A percentile compares a stretch with the other conserved stretches of the same genome.
These are phyloP conservation scores for Debaryomycetaceae sp. DNA, from an alignment of 1,139 yeast genomes.

Conservation along the genomic window DNA sequence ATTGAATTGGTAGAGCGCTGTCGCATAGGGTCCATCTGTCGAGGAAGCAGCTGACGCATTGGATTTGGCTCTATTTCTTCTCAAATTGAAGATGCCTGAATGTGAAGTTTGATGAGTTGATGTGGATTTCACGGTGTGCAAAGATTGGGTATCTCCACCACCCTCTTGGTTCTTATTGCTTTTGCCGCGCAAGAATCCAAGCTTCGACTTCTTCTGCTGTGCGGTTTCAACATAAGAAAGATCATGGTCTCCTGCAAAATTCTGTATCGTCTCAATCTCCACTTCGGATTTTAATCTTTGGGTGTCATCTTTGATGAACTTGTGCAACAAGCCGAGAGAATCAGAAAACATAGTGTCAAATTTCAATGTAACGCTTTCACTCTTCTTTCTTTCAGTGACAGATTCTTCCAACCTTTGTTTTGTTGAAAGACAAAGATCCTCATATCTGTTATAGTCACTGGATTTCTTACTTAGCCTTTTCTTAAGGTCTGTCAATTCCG, in stretches of 20 bases:
- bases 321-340: constrained; percentile 54
- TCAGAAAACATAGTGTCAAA: constrained; percentile 55
- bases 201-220: constrained; percentile 48
- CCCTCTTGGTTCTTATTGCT: constrained; percentile 10
- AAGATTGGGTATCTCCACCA: constrained; percentile 24
- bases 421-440: constrained; percentile 40
- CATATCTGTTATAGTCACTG: constrained; percentile 41
- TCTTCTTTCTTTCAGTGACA: constrained; percentile 29
- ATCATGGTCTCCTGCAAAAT: constrained; percentile 77
- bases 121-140: constrained; percentile 31
- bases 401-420: constrained; percentile 54
- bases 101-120: constrained; percentile 21
- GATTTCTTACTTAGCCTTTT: constrained; percentile 52
- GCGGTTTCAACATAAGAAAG: constrained; percentile 47
- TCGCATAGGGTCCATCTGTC: constrained; percentile 14
- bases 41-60: constrained; percentile 16
- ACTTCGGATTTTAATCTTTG: constrained; percentile 74
- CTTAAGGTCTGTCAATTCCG: constrained; percentile 65
- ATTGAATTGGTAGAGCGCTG: constrained; percentile 63
- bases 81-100: constrained; percentile 35
- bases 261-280: constrained; percentile 84
- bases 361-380: constrained; percentile 35
- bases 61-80: constrained; percentile 31
- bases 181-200: constrained; percentile 47
- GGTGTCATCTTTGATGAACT: constrained; percentile 72